Evolutionary conservation across 1,284 basidiomycete genomes (phyloP).

Genomic region (Peniophora sp.): DNA sequence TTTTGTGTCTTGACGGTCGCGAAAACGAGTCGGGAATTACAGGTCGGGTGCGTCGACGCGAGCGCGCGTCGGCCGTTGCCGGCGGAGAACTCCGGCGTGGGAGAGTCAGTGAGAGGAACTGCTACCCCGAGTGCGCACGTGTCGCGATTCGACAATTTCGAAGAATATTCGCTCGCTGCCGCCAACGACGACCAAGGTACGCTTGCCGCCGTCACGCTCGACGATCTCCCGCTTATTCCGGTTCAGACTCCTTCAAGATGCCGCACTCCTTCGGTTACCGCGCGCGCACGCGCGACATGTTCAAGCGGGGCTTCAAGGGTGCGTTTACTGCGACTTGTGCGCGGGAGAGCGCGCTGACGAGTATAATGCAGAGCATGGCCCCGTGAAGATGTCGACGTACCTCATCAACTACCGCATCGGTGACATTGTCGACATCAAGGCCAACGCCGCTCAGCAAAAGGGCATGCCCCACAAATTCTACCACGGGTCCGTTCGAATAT

Average conservation of each 20-base stretch:
- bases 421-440: constrained; percentile 99
- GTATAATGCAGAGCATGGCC: constrained; percentile 70
- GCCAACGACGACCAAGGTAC: constrained; percentile 31
- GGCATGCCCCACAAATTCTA: constrained; percentile 99
- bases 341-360: constrained; percentile 7
- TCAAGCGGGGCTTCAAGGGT: constrained; percentile 97
- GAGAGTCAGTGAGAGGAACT: no score
- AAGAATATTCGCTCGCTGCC: constrained; percentile 13
- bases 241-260: constrained; percentile 61
- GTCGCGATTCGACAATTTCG: neutral
- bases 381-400: constrained; percentile 89
- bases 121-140: constrained; percentile 12
- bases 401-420: constrained; percentile 90
- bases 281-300: constrained; percentile 99
- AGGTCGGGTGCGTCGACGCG: neutral
- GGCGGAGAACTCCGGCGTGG: no score
- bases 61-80: no score
- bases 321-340: constrained; percentile 19
- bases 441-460: constrained; percentile 98
- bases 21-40: constrained; percentile 12
- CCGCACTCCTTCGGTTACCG: constrained; percentile 99
- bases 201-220: constrained; percentile 15
- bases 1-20: constrained; percentile 51
- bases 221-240: constrained; percentile 13
- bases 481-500: constrained; percentile 57